Conservation (phyloP, 345 rosid species). For the Firmiana major region DNA sequence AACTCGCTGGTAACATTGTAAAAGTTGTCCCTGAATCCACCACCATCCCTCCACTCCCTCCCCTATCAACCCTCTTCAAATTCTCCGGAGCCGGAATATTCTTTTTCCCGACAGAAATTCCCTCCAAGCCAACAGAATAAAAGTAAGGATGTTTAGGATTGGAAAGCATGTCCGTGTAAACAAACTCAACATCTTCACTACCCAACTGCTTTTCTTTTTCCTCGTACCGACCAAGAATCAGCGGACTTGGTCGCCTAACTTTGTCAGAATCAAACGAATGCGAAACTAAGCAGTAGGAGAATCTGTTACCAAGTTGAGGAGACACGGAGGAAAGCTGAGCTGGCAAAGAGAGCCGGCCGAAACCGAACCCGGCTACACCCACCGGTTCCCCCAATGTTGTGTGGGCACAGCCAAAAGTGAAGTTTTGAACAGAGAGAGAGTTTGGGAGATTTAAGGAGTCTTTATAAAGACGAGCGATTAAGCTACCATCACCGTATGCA, state of each 20-base stretch:
- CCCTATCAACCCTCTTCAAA: slow-evolving; percentile 43
- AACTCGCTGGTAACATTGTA: slow-evolving; percentile 80
- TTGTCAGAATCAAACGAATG: slow-evolving; percentile 80
- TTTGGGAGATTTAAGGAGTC: slow-evolving; percentile 55
- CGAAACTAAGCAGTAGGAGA: slow-evolving; percentile 84
- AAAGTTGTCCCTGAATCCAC: slow-evolving; percentile 95
- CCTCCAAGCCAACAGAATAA: slow-evolving; percentile 77
- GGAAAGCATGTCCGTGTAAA: slow-evolving; percentile 61
- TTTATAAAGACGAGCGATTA: slow-evolving; percentile 52
- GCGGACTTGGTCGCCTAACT: slow-evolving; percentile 70
- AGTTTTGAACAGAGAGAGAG: slow-evolving; percentile 44
- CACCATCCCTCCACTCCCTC: slow-evolving; percentile 80
- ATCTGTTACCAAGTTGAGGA: slow-evolving; percentile 69
- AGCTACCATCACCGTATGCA: slow-evolving; percentile 94
- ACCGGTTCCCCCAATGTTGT: slow-evolving; percentile 83
- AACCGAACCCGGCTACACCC: slow-evolving; percentile 96
- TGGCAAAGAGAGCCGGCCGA: slow-evolving; percentile 75
- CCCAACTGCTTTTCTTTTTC: slow-evolving; percentile 38
- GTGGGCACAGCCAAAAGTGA: slow-evolving; percentile 90
- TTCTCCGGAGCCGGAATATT: slow-evolving; percentile 61
- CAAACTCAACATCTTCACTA: slow-evolving; percentile 30
- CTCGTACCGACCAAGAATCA: slow-evolving; percentile 76
- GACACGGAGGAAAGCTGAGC: slow-evolving; percentile 63
- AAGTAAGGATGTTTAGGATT: slow-evolving; percentile 88
- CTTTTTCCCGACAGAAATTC: slow-evolving; percentile 69